phyloP scores from a whole-genome alignment of 139 green algal species.

The Marvania coccoides region DNA sequence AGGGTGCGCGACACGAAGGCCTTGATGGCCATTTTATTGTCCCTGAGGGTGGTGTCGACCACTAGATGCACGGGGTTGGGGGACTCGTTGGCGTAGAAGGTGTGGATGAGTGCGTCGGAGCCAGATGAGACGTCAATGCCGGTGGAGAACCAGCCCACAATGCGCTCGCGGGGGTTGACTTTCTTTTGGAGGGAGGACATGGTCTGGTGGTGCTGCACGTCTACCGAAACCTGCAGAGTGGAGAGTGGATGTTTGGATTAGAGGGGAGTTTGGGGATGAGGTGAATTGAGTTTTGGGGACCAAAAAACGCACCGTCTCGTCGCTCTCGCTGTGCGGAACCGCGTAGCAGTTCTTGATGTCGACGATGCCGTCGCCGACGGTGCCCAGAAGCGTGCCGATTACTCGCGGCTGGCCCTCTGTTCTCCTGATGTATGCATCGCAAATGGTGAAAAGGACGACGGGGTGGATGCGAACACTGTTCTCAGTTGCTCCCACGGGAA shows the following conservation, averaged over 20 bases:
- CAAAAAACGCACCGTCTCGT: conserved; percentile 59
- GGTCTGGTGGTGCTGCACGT: conserved; percentile 90
- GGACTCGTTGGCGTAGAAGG: conserved; percentile 76
- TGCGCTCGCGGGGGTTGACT: conserved; percentile 73
- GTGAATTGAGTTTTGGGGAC: neutral
- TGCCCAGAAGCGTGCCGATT: conserved; percentile 92
- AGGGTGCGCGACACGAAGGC: conserved; percentile 66
- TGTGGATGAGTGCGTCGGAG: conserved; percentile 86
- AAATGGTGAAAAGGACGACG: conserved; percentile 88
- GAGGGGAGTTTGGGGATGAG: neutral
- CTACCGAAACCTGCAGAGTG: conserved; percentile 78
- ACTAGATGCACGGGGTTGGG: conserved; percentile 70
- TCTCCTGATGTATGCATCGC: conserved; percentile 85
- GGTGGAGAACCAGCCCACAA: conserved; percentile 94
- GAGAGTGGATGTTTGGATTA: neutral
- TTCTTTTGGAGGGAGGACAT: conserved; percentile 85
- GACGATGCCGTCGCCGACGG: conserved; percentile 58
- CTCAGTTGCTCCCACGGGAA: conserved; percentile 30
- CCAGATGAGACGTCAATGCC: conserved; percentile 57
- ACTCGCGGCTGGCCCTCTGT: conserved; percentile 80
- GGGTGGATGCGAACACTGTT: conserved; percentile 76
- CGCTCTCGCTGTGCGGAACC: conserved; percentile 91
- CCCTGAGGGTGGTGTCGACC: conserved; percentile 71
- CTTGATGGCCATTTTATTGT: conserved; percentile 44
- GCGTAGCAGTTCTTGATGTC: conserved; percentile 90